Base-by-base conservation (phyloP, 169 alveolate species). In the Perkinsus olseni region DNA sequence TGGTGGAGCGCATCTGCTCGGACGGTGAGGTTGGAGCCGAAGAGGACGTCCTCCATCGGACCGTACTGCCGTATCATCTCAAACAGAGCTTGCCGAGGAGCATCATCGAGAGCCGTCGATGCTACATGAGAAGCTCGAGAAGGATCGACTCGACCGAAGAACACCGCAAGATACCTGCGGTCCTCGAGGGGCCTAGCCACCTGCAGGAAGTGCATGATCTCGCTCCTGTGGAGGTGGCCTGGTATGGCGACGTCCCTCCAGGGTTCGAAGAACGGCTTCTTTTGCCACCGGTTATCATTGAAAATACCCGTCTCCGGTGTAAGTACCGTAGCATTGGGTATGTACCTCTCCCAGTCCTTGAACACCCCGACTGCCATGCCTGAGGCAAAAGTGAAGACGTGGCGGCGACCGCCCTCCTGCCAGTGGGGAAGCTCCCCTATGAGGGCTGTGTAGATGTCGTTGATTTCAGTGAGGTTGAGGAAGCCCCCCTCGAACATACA, bases 281-380 rank as follows among this genome's bases (percentile, higher is more conserved):
- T 34, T 31, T 39, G 91, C 92, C 74, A 34, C 74, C 48, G 92
- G 93, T 93, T 91, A 0, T 93, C 93, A 38, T 93, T 93, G 93
- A 93, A 93, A 0, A 48, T 39, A 74, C 91, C 94, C 4, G 94
- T 91, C 37, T 93, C 94, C 45, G 94, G 74, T 93, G 91, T 93
- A 6, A 93, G 92, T 24, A 93, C 74, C 38, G 91, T 93, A 39
- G 93, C 28, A 39, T 91, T 90, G 24, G 51, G 82, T 21, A 93
- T 39, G 50, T 93, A 74, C 31, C 20, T 38, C 11, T 92, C 91
- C 94, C 94, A 93, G 3, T 91, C 37, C 11, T 92, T 74, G 92
- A 93, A 93, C 28, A 93, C 94, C 45, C 91, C 94, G 8, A 74
- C 94, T 17, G 92, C 92, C 37, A 93, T 91, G 38, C 95, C 95